These are phyloP conservation scores for Arthrinium puccinioides DNA, from an alignment of 2,329 filamentous ascomycete species.

Conservation along the genomic window DNA sequence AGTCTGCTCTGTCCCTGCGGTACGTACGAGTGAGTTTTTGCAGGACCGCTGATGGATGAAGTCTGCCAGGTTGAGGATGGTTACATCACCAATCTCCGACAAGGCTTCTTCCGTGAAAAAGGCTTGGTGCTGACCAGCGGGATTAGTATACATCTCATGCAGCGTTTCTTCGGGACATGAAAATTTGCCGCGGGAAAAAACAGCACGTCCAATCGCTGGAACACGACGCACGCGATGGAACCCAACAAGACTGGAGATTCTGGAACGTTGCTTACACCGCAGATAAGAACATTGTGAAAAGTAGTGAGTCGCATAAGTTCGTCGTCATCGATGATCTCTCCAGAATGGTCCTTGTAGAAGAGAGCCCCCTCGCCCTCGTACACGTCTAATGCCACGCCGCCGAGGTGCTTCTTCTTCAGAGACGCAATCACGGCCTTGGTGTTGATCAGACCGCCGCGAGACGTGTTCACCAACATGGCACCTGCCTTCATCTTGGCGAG, in stretches of 20 bases:
- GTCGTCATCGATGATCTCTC: slow-evolving; percentile 60
- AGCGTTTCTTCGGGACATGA: no score
- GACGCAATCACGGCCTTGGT: slow-evolving; percentile 51
- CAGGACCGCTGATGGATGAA: slow-evolving; percentile 21
- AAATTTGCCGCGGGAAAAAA: no score
- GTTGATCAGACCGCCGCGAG: slow-evolving; percentile 57
- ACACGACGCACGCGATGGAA: no score
- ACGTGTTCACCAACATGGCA: slow-evolving; percentile 60
- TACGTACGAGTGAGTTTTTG: slow-evolving; percentile 14
- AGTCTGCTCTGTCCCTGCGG: slow-evolving; percentile 4
- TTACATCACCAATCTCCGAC: slow-evolving; percentile 54
- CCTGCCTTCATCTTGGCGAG: slow-evolving; percentile 50
- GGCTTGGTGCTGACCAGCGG: no score
- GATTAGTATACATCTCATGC: no score
- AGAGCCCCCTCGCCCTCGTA: slow-evolving; percentile 58
- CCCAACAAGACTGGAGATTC: no score
- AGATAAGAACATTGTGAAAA: slow-evolving; percentile 61
- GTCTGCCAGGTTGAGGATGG: slow-evolving; percentile 48
- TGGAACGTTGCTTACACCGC: no score
- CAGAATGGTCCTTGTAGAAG: slow-evolving; percentile 60
- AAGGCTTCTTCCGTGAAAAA: slow-evolving; percentile 64
- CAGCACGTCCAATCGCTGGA: no score
- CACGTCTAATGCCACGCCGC: slow-evolving; percentile 59
- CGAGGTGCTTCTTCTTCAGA: slow-evolving; percentile 52
- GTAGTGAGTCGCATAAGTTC: slow-evolving; percentile 59